phyloP scores from a whole-genome alignment of 805 yeast genomes.

The Ogataea trehaloabstinens region DNA sequence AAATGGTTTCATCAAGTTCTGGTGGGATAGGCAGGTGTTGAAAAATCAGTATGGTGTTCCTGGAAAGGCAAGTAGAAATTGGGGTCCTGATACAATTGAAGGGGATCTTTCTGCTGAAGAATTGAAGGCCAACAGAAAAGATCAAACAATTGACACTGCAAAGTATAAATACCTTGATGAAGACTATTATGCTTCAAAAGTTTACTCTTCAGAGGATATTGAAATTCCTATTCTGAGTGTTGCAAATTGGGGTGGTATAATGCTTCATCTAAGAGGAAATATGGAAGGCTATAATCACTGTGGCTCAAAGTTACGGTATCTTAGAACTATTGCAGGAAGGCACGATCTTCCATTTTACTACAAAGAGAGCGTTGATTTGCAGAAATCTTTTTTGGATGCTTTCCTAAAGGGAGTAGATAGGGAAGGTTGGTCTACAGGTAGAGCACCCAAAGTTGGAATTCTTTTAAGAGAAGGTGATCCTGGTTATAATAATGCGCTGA shows the following conservation, averaged over 20 bases:
- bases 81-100: constrained; percentile 10
- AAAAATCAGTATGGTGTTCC: constrained; percentile 9
- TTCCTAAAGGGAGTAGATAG: constrained; percentile 6
- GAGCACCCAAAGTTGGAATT: constrained; percentile 10
- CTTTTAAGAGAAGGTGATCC: constrained; percentile 7
- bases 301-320: constrained; percentile 6
- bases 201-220: constrained; percentile 7
- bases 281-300: constrained; percentile 8
- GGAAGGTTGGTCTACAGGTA: constrained; percentile 7
- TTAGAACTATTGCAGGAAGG: constrained; percentile 11
- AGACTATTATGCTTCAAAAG: constrained; percentile 9
- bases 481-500: constrained; percentile 3
- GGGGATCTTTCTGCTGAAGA: constrained; percentile 8
- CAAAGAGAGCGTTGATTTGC: constrained; percentile 7
- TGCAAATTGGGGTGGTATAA: constrained; percentile 13
- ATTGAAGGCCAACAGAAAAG: constrained; percentile 7
- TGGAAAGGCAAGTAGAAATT: constrained; percentile 7
- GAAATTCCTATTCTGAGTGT: constrained; percentile 11
- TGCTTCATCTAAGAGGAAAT: constrained; percentile 11
- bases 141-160: constrained; percentile 12
- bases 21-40: constrained; percentile 12
- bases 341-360: constrained; percentile 12
- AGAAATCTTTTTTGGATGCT: constrained; percentile 9
- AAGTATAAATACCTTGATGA: constrained; percentile 9
- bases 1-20: constrained; percentile 9